Base-by-base conservation (phyloP, 257 asterid genomes). In the Solanum chiquidenum region DNA sequence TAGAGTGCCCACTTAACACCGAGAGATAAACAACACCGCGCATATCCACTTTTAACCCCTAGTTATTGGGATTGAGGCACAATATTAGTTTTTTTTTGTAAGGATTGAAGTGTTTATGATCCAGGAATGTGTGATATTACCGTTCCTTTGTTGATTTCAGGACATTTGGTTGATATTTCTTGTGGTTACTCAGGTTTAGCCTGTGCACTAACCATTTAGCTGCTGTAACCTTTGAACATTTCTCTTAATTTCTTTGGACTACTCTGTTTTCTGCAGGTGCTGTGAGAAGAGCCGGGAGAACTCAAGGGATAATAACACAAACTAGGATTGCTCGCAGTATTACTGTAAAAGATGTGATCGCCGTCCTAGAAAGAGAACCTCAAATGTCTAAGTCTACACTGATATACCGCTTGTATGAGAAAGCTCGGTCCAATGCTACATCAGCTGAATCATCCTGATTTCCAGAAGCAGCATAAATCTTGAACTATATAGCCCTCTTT, bases 331-430 rank as follows among this genome's bases (percentile, higher is more conserved):
- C 90, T 31, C 92, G 97, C 52, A 93, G 94, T 90, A 90, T 95
- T 68, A 90, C 96, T n/a, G 92, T 93, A 21, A 95, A 95, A 88
- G 99, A 97, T 90, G 95, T 97, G 90, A 93, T 95, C 55, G 94
- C 95, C 5, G 92, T 94, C 21, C 87, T 97, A 62, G 98, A 97
- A 90, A 95, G 98, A 88, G 99, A 97, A 91, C 98, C 98, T 85
- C 99, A 95, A 49, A 95, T 95, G 97, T 94, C 98, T 0, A 97
- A 93, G 88, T 93, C 99, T 2, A 87, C 92, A 12, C 90, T 95
- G 72, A 89, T 95, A 33, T 95, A 95, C 88, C 92, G 94, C 46
- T 90, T 95, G 90, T 92, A 93, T 85, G 93, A 94, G 88, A 94
- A 89, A 91, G 86, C 89, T 46, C 76, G 87, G 20, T 86, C 91